Evolutionary conservation across 495 filamentous ascomycete species (phyloP).

Genomic region (Evernia prunastri): DNA sequence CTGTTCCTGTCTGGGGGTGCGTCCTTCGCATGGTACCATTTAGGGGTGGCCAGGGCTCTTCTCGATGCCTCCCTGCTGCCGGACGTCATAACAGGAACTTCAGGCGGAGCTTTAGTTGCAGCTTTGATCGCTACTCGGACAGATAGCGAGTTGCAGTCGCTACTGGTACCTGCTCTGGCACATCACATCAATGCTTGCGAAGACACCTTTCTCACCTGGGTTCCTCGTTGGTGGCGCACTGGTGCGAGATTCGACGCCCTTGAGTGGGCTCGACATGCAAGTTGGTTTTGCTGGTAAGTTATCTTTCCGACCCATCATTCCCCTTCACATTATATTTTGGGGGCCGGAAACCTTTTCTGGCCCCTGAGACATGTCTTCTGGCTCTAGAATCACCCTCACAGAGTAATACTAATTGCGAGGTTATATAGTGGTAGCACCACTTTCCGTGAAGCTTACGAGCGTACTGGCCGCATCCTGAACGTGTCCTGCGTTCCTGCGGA

Average conservation of each 20-base stretch:
- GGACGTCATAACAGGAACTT: slow-evolving; percentile 92
- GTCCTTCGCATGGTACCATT: slow-evolving; percentile 94
- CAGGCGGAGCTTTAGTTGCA: slow-evolving; percentile 87
- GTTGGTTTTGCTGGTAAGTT: no score
- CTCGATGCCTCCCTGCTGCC: slow-evolving; percentile 82
- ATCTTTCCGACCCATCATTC: no score
- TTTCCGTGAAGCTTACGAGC: slow-evolving; percentile 89
- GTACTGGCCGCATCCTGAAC: slow-evolving; percentile 90
- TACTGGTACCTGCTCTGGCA: slow-evolving; percentile 81
- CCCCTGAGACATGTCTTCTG: no score
- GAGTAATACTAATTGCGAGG: no score
- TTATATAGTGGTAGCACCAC: slow-evolving; percentile 92
- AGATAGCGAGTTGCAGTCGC: slow-evolving; percentile 76
- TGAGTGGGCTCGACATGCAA: slow-evolving; percentile 79
- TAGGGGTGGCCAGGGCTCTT: slow-evolving; percentile 85
- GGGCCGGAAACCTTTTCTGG: no score
- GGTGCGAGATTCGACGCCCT: slow-evolving; percentile 90
- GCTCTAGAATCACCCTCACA: no score
- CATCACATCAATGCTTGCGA: slow-evolving; percentile 78
- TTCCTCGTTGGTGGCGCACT: slow-evolving; percentile 79
- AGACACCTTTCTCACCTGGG: slow-evolving; percentile 70
- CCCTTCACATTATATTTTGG: no score
- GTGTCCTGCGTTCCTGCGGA: slow-evolving; percentile 96
- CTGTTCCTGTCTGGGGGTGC: slow-evolving; percentile 92
- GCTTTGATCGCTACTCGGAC: slow-evolving; percentile 84